A percentile compares a stretch with the other conserved stretches of the same genome.
These are phyloP conservation scores for Colletotrichum scovillei DNA, from an alignment of 2,329 filamentous ascomycete species.

Conservation along the genomic window DNA sequence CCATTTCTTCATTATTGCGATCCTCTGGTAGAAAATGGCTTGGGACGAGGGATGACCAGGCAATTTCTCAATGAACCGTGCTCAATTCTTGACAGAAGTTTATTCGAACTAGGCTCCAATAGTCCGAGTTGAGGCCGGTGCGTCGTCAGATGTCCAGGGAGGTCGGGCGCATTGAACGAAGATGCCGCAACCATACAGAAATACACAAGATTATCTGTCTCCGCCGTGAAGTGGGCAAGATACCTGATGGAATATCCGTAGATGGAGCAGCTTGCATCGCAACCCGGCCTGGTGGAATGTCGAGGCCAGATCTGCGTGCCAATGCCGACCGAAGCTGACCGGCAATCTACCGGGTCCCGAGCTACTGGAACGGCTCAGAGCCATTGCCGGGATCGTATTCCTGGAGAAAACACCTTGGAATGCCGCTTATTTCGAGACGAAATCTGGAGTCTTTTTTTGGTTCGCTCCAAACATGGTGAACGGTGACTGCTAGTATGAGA, in stretches of 20 bases:
- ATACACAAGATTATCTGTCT: not conserved
- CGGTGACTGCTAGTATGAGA: not conserved
- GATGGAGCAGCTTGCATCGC: not conserved
- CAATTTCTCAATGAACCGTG: not conserved
- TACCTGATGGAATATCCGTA: not conserved
- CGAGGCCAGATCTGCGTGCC: not conserved
- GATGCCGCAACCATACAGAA: not conserved
- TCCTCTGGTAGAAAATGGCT: not conserved
- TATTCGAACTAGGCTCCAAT: not conserved
- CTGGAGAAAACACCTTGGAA: constrained; percentile 1
- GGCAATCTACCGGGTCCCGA: constrained; percentile 1
- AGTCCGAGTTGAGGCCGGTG: not conserved
- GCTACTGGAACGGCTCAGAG: constrained; percentile 6
- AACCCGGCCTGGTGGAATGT: not conserved
- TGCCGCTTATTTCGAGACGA: not conserved
- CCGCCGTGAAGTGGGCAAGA: not conserved
- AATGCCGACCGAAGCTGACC: not conserved
- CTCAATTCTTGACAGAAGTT: not conserved
- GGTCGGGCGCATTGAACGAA: not conserved
- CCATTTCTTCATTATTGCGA: not conserved
- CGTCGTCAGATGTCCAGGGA: not conserved
- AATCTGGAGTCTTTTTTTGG: not conserved
- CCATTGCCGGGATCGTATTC: not conserved
- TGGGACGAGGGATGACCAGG: not conserved
- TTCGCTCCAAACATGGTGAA: not conserved